Evolutionary conservation across 2,329 filamentous ascomycete genomes (phyloP).

Genomic region (Fusarium nurragi): DNA sequence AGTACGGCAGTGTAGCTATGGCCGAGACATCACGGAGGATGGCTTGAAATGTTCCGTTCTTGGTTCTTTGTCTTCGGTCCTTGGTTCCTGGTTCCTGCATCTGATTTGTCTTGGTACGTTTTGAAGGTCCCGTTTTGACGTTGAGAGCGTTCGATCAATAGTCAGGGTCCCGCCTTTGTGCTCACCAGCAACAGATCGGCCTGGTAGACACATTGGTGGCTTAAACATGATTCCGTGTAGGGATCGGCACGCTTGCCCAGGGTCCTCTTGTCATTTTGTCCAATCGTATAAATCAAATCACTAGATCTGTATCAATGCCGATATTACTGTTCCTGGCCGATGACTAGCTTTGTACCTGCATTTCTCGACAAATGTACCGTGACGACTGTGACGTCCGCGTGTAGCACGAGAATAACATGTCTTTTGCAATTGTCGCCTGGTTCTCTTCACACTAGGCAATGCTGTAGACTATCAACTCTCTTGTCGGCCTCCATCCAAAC

Average conservation of each 20-base stretch:
- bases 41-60: constrained; percentile 3
- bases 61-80: constrained; percentile 26
- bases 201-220: background rate
- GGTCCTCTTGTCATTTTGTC: background rate
- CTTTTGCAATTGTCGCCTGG: background rate
- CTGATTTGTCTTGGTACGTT: constrained; percentile 19
- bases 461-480: background rate
- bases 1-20: constrained; percentile 9
- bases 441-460: background rate
- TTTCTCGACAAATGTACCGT: background rate
- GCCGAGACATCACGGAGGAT: background rate
- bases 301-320: constrained; percentile 4
- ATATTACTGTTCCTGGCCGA: background rate
- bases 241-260: background rate
- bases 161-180: constrained; percentile 12
- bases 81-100: constrained; percentile 32
- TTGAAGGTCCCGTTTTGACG: constrained; percentile 4
- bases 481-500: background rate
- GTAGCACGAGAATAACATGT: background rate
- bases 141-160: constrained; percentile 1
- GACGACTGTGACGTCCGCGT: background rate
- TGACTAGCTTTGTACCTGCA: constrained; percentile 1
- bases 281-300: background rate
- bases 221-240: background rate
- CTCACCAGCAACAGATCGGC: background rate